phyloP scores from a whole-genome alignment of 169 alveolate genomes.

The Plasmodium gallinaceum region DNA sequence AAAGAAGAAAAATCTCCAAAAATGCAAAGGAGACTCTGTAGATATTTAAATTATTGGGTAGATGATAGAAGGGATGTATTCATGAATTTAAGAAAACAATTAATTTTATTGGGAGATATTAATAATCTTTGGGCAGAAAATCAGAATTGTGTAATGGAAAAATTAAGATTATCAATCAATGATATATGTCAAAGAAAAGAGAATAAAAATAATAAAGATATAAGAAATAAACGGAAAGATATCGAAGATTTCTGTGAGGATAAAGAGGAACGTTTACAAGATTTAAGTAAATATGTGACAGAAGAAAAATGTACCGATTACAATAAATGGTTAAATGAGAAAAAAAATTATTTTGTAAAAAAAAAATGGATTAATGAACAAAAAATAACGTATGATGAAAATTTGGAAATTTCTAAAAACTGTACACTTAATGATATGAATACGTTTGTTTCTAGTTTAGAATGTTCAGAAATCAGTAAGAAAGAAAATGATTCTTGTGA shows the following conservation, averaged over 20 bases:
- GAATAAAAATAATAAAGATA: not conserved
- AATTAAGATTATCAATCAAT: not conserved
- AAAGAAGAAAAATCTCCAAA: not conserved
- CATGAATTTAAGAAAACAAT: not conserved
- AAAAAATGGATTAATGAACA: too few species aligned
- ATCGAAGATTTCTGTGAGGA: not conserved
- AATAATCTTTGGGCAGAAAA: not conserved
- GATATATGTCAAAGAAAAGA: not conserved
- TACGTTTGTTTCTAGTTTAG: not conserved
- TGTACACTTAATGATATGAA: not conserved
- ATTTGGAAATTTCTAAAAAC: not conserved
- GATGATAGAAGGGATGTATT: not conserved
- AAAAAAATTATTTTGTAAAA: not conserved
- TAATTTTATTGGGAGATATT: not conserved
- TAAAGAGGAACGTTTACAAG: not conserved
- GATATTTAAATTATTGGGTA: not conserved
- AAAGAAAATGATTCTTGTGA: too few species aligned
- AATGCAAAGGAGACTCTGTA: not conserved
- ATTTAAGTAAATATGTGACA: not conserved
- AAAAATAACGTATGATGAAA: too few species aligned
- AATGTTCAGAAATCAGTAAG: not conserved
- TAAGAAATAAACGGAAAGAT: not conserved
- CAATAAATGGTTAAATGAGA: not conserved
- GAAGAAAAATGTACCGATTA: not conserved
- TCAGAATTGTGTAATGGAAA: not conserved